These are phyloP conservation scores for Candida vartiovaarae DNA, from an alignment of 805 yeast species.

Conservation along the genomic window DNA sequence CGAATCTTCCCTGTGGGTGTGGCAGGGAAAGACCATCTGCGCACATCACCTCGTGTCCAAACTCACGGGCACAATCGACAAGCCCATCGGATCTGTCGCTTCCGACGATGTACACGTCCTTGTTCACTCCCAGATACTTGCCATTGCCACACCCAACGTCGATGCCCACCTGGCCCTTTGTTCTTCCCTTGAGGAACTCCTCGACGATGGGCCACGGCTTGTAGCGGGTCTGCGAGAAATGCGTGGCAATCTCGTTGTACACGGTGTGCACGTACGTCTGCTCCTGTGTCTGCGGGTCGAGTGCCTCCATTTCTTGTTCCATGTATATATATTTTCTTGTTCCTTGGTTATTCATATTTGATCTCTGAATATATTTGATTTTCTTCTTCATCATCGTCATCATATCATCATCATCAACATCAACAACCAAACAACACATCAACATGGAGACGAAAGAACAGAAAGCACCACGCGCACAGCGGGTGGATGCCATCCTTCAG, in stretches of 20 bases:
- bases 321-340: too few relatives aligned
- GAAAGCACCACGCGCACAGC: not conserved
- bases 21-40: slow-evolving; percentile 77
- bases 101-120: slow-evolving; percentile 64
- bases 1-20: slow-evolving; percentile 38
- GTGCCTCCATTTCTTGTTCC: not conserved
- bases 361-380: too few relatives aligned
- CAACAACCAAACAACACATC: too few relatives aligned
- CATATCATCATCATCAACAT: too few relatives aligned
- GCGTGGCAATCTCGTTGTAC: slow-evolving; percentile 86
- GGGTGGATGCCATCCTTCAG: slow-evolving; percentile 6
- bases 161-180: slow-evolving; percentile 61
- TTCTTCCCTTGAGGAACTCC: slow-evolving; percentile 44
- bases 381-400: too few relatives aligned
- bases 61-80: slow-evolving; percentile 51
- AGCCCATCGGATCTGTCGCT: slow-evolving; percentile 67
- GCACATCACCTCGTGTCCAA: slow-evolving; percentile 49
- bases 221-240: slow-evolving; percentile 89
- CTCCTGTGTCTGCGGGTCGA: slow-evolving; percentile 54
- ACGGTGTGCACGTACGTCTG: slow-evolving; percentile 81
- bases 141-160: slow-evolving; percentile 99
- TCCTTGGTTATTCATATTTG: too few relatives aligned
- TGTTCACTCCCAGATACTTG: slow-evolving; percentile 72
- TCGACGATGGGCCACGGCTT: slow-evolving; percentile 98
- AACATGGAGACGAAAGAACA: not conserved